phyloP scores from a whole-genome alignment of 2,329 filamentous ascomycete species.

The Ophiostoma montium region DNA sequence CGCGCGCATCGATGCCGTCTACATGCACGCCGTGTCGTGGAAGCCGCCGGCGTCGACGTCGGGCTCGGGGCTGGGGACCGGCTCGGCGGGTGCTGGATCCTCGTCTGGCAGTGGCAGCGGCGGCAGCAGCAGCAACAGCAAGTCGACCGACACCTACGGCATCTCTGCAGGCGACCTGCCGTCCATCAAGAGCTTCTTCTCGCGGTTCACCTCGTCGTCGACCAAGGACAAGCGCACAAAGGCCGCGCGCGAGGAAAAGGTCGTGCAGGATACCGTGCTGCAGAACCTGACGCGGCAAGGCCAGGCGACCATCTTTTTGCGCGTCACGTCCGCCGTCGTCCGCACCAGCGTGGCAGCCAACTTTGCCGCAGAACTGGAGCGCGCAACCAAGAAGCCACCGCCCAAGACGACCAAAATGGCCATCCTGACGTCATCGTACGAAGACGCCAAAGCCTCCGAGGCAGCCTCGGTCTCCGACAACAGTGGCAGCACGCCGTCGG shows the following conservation, averaged over 20 bases:
- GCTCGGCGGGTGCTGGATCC: neutral
- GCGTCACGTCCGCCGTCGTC: conserved; percentile 73
- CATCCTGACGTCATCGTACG: conserved; percentile 81
- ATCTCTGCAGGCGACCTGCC: conserved; percentile 36
- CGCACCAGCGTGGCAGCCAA: conserved; percentile 57
- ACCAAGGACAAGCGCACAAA: conserved; percentile 41
- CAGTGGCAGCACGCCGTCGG: conserved; percentile 31
- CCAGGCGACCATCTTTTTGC: conserved; percentile 71
- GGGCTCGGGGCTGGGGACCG: conserved; percentile 5
- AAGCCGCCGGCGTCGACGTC: conserved; percentile 40
- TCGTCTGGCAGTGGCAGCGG: neutral
- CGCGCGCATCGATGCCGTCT: conserved; percentile 81
- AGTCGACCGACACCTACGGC: conserved; percentile 34
- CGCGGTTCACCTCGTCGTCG: conserved; percentile 42
- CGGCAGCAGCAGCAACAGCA: conserved; percentile 16
- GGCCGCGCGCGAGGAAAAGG: conserved; percentile 47
- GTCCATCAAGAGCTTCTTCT: conserved; percentile 68
- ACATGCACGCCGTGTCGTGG: conserved; percentile 80
- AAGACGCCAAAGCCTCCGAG: conserved; percentile 57
- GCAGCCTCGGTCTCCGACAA: neutral
- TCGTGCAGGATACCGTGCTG: conserved; percentile 44
- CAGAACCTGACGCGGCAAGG: conserved; percentile 60
- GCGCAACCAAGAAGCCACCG: conserved; percentile 93
- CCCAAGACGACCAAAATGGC: conserved; percentile 77
- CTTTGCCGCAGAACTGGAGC: conserved; percentile 76